Evolutionary conservation across 305 asterid species (phyloP).

Genomic region (Andrographis paniculata): DNA sequence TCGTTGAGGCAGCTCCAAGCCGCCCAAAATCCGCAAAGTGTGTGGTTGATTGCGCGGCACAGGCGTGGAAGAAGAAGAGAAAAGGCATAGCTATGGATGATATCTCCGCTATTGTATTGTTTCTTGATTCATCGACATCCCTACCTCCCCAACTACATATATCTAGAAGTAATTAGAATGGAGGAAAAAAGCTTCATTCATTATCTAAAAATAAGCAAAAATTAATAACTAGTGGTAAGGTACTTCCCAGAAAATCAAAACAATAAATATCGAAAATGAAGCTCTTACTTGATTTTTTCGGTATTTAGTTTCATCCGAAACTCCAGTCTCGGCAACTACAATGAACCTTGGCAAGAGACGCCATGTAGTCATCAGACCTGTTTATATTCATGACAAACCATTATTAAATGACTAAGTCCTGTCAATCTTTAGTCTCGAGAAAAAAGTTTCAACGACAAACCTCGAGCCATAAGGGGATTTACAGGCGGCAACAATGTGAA

Average conservation of each 20-base stretch:
- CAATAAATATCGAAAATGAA: too few species aligned
- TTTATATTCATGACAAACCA: constrained; percentile 6
- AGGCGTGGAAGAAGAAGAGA: constrained; percentile 75
- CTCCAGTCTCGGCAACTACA: constrained; percentile 64
- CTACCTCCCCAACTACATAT: too few species aligned
- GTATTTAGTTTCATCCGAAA: constrained; percentile 17
- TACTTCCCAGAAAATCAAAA: too few species aligned
- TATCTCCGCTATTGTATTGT: constrained; percentile 85
- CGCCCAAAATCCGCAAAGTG: constrained; percentile 63
- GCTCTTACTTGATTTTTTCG: too few species aligned
- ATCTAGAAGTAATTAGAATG: too few species aligned
- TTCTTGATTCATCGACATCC: constrained; percentile 39
- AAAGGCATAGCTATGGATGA: constrained; percentile 86
- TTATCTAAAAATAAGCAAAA: too few species aligned
- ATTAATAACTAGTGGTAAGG: too few species aligned
- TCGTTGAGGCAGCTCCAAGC: constrained; percentile 42
- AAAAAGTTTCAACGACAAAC: constrained; percentile 19
- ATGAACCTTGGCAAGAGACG: constrained; percentile 80
- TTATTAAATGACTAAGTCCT: neutral
- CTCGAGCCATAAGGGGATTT: constrained; percentile 73
- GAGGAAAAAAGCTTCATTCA: too few species aligned
- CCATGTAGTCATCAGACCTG: constrained; percentile 89
- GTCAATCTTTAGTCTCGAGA: too few species aligned
- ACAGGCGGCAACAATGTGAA: constrained; percentile 53
- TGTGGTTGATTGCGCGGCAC: constrained; percentile 62